phyloP scores from a whole-genome alignment of 2,329 filamentous ascomycete species.

The Rugonectria rugulosa region DNA sequence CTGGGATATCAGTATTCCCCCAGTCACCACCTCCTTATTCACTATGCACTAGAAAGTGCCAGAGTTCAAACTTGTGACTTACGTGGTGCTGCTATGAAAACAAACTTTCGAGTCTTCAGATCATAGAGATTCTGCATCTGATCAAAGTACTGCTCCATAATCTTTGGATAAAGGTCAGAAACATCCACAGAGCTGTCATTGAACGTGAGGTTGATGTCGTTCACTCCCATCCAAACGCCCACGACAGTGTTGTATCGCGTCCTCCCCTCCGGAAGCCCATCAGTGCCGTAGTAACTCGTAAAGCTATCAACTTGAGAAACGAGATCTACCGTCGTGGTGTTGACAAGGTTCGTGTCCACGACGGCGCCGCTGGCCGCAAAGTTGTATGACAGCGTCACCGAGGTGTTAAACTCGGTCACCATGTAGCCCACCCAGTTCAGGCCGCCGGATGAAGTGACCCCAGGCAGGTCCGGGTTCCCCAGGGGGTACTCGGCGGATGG shows the following conservation, averaged over 20 bases:
- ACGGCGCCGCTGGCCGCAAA: constrained; percentile 63
- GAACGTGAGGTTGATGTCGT: constrained; percentile 61
- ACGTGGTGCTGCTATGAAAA: constrained; percentile 65
- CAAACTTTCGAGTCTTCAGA: constrained; percentile 64
- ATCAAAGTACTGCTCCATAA: constrained; percentile 52
- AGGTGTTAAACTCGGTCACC: constrained; percentile 55
- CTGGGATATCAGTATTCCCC: too few species aligned
- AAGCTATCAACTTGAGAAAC: constrained; percentile 37
- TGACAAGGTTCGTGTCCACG: constrained; percentile 60
- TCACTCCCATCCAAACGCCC: constrained; percentile 62
- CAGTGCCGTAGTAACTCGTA: too few species aligned
- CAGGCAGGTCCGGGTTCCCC: constrained; percentile 66
- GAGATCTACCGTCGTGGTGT: constrained; percentile 60
- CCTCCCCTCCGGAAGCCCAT: too few species aligned
- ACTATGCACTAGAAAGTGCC: too few species aligned
- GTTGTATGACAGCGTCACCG: constrained; percentile 57
- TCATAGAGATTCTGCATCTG: constrained; percentile 57
- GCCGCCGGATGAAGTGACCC: constrained; percentile 58
- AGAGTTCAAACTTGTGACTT: constrained; percentile 10
- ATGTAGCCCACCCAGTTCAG: constrained; percentile 61
- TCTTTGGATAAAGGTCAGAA: constrained; percentile 44
- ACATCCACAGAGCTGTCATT: constrained; percentile 42
- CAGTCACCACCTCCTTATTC: too few species aligned
- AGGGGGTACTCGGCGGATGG: constrained; percentile 64
- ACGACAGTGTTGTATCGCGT: constrained; percentile 51